phyloP scores from a whole-genome alignment of 495 filamentous ascomycete genomes.

The Penicillium maclennaniae region DNA sequence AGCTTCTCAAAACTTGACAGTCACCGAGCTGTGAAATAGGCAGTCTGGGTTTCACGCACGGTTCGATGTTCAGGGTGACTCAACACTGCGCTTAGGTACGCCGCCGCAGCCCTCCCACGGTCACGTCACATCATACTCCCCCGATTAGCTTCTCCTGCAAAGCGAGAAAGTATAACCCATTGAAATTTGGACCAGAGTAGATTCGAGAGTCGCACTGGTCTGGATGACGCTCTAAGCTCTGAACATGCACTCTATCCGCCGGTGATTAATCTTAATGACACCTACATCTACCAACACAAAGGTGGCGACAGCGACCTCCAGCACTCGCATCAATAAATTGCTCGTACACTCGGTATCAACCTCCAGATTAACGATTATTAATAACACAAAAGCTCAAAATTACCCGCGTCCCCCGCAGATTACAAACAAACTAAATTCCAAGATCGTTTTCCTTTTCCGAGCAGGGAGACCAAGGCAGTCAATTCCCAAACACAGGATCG shows the following conservation, averaged over 20 bases:
- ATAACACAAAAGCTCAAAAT: constrained; percentile 8
- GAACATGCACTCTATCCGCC: too few relatives aligned
- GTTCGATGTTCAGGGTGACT: neutral
- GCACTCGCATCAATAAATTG: neutral
- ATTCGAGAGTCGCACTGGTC: neutral
- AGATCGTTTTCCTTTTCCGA: neutral
- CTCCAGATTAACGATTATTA: constrained; percentile 18
- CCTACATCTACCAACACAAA: neutral
- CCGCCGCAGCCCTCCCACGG: neutral
- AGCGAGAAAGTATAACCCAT: neutral
- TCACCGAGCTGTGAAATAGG: neutral
- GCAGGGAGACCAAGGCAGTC: neutral
- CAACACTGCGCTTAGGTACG: neutral
- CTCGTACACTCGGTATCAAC: constrained; percentile 7
- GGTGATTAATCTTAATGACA: neutral
- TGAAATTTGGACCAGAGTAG: neutral
- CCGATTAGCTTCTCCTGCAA: neutral
- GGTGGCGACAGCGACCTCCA: neutral
- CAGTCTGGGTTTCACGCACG: neutral
- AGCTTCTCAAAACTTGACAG: neutral
- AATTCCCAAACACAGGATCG: neutral
- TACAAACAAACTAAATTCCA: neutral
- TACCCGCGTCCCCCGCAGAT: constrained; percentile 1
- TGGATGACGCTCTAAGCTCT: neutral
- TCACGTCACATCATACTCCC: neutral